These are phyloP conservation scores for Penicillium coprophilum DNA, from an alignment of 495 filamentous ascomycete genomes.

Conservation along the genomic window DNA sequence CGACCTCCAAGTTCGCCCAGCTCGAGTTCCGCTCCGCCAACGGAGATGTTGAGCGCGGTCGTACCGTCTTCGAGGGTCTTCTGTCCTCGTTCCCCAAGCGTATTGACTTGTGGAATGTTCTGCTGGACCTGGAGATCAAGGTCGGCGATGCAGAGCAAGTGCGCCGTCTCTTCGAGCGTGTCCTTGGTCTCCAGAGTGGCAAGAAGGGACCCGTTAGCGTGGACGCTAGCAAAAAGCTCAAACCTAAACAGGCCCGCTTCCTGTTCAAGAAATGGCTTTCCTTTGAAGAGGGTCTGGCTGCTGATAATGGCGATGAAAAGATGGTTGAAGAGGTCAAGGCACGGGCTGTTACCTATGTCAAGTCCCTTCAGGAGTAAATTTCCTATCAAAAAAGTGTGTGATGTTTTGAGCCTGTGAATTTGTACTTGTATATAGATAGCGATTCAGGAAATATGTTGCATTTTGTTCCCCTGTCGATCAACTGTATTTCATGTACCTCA, in stretches of 20 bases:
- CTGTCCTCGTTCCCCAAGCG: conserved; percentile 82
- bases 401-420: conserved; percentile 28
- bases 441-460: conserved; percentile 20
- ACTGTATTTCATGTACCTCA: too few species aligned
- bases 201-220: conserved; percentile 53
- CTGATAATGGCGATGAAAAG: conserved; percentile 60
- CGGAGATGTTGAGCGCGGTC: conserved; percentile 86
- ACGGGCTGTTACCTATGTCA: conserved; percentile 68
- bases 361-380: conserved; percentile 51
- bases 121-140: conserved; percentile 81
- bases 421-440: conserved; percentile 31
- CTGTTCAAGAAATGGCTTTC: conserved; percentile 83
- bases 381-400: conserved; percentile 24
- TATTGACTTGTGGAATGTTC: conserved; percentile 88
- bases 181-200: conserved; percentile 51
- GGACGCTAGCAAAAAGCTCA: conserved; percentile 51
- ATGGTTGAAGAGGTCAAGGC: conserved; percentile 69
- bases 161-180: conserved; percentile 78
- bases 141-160: conserved; percentile 62
- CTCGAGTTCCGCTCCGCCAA: conserved; percentile 83
- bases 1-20: conserved; percentile 83
- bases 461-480: not conserved
- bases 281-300: conserved; percentile 66
- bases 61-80: conserved; percentile 90
- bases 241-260: conserved; percentile 70